Evolutionary conservation across 1,284 basidiomycete genomes (phyloP).

Genomic region (Apiotrichum siamense): DNA sequence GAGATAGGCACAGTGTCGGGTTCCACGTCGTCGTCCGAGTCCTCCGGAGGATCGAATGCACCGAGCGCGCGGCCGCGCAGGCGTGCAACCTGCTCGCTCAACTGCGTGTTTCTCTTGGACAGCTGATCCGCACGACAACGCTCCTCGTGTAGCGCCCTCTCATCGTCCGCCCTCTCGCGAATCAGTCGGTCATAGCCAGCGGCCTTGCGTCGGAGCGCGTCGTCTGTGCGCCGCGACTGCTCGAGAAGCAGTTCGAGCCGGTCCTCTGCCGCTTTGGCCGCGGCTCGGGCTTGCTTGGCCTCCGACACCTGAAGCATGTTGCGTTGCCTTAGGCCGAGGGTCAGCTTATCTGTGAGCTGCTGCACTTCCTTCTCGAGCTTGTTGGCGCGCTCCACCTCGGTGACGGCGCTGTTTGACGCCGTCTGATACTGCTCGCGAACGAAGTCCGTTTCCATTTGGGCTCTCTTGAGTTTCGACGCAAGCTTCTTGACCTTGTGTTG

Average conservation of each 20-base stretch:
- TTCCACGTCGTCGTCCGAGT: slow-evolving; percentile 12
- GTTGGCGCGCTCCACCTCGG: slow-evolving; percentile 18
- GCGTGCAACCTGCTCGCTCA: slow-evolving; percentile 22
- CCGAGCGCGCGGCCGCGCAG: slow-evolving; percentile 33
- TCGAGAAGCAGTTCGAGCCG: slow-evolving; percentile 31
- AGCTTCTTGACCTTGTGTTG: slow-evolving; percentile 6
- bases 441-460: slow-evolving; percentile 19
- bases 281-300: slow-evolving; percentile 3
- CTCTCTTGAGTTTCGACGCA: slow-evolving; percentile 1
- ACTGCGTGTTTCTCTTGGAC: slow-evolving; percentile 29
- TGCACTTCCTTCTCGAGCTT: slow-evolving; percentile 19
- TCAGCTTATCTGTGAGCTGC: slow-evolving; percentile 28
- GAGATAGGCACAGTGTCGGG: slow-evolving; percentile 4
- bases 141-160: slow-evolving; percentile 12
- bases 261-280: slow-evolving; percentile 9
- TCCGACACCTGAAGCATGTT: slow-evolving; percentile 22
- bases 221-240: slow-evolving; percentile 38
- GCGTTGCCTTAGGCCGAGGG: slow-evolving; percentile 35
- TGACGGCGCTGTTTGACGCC: slow-evolving; percentile 28
- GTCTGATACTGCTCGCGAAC: slow-evolving; percentile 26
- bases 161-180: slow-evolving; percentile 19
- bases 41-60: slow-evolving; percentile 18
- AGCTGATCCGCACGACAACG: slow-evolving; percentile 16
- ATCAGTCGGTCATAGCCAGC: slow-evolving; percentile 16
- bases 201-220: slow-evolving; percentile 31